Conservation (phyloP, 345 rosid genomes). For the Brassica rapa region DNA sequence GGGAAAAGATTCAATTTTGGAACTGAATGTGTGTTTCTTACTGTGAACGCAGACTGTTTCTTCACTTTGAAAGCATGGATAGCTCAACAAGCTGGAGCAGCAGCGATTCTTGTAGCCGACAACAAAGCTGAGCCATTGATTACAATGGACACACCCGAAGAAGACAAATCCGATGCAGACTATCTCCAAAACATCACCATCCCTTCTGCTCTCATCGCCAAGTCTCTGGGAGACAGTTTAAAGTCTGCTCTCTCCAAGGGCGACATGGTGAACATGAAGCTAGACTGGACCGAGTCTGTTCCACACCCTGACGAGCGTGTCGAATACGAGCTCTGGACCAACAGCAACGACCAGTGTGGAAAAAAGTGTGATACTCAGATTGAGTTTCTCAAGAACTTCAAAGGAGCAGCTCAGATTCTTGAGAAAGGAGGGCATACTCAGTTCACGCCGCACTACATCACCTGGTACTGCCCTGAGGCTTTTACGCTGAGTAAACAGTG, state of each 20-base stretch:
- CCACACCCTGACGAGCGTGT: slow-evolving; percentile 68
- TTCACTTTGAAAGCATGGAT: slow-evolving; percentile 67
- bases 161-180: slow-evolving; percentile 52
- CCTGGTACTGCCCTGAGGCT: slow-evolving; percentile 67
- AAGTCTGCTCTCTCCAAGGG: slow-evolving; percentile 49
- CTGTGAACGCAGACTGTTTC: slow-evolving; percentile 50
- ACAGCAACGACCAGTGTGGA: slow-evolving; percentile 63
- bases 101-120: slow-evolving; percentile 63
- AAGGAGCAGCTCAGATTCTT: slow-evolving; percentile 66
- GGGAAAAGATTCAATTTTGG: background rate
- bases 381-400: slow-evolving; percentile 60
- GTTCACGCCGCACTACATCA: slow-evolving; percentile 60
- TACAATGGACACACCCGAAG: slow-evolving; percentile 64
- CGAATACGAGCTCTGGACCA: slow-evolving; percentile 64
- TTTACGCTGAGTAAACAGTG: slow-evolving; percentile 59
- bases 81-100: slow-evolving; percentile 65
- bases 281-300: slow-evolving; percentile 65
- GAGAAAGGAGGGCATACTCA: slow-evolving; percentile 64
- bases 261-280: slow-evolving; percentile 52
- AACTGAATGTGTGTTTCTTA: background rate
- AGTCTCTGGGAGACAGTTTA: slow-evolving; percentile 49
- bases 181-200: slow-evolving; percentile 56
- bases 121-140: slow-evolving; percentile 53
- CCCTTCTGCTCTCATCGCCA: slow-evolving; percentile 58
- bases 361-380: slow-evolving; percentile 60